Percentiles rank a stretch among this genome's conserved stretches.
Conservation (phyloP, 2,329 filamentous ascomycete genomes). For the Diaporthe humulicola region DNA sequence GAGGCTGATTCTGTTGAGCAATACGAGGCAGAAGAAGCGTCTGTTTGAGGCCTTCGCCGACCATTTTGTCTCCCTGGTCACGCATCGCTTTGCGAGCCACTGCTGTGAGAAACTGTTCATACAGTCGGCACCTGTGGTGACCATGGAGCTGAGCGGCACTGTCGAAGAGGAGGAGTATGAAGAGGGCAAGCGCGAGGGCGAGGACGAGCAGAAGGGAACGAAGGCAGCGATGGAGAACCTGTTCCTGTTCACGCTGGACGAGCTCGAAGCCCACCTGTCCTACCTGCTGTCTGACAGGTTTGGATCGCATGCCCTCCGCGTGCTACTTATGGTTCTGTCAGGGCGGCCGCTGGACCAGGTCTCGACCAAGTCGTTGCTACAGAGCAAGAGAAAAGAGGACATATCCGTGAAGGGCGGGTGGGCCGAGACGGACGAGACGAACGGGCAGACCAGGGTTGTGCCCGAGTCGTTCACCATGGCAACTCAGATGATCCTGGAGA, state of each 20-base stretch:
- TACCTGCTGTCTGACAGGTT: constrained; percentile 89
- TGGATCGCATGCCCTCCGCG: constrained; percentile 90
- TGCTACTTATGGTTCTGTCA: constrained; percentile 87
- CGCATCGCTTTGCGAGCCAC: constrained; percentile 96
- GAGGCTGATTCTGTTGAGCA: constrained; percentile 86
- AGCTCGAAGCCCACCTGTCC: constrained; percentile 87
- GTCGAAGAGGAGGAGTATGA: constrained; percentile 57
- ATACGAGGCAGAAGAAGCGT: constrained; percentile 83
- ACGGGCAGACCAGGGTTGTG: constrained; percentile 67
- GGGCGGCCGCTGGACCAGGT: constrained; percentile 82
- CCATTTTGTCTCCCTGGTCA: constrained; percentile 90
- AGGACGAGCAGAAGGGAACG: constrained; percentile 57
- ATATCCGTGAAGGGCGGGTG: constrained; percentile 72
- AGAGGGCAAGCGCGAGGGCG: constrained; percentile 58
- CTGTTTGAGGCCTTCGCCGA: constrained; percentile 88
- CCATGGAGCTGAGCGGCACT: constrained; percentile 73
- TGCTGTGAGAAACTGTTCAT: constrained; percentile 96
- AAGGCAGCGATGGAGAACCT: constrained; percentile 83
- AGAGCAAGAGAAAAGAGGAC: constrained; percentile 94
- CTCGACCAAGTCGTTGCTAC: constrained; percentile 79
- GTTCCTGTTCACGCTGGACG: constrained; percentile 85
- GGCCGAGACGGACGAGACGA: constrained; percentile 61
- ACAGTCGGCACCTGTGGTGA: constrained; percentile 83
- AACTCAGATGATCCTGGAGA: constrained; percentile 84
- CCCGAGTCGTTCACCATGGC: constrained; percentile 84